These are phyloP conservation scores for Suillus placidus DNA, from an alignment of 768 basidiomycete species.

Conservation along the genomic window DNA sequence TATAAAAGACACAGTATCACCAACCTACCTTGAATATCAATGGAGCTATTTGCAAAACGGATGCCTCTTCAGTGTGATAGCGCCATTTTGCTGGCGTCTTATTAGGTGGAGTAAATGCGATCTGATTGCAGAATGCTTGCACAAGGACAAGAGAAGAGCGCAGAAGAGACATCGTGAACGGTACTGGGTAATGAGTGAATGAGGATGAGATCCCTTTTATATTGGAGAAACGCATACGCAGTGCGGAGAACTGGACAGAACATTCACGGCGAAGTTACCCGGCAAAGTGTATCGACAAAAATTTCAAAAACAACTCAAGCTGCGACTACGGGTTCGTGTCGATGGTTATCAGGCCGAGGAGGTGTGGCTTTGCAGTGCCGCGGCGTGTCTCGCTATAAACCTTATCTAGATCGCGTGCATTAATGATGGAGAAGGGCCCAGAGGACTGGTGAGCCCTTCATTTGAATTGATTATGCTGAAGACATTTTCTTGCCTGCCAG, in stretches of 20 bases:
- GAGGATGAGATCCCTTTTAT: constrained; percentile 20
- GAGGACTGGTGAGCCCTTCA: not conserved
- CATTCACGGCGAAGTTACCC: not conserved
- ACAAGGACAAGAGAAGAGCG: constrained; percentile 50
- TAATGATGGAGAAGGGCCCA: not conserved
- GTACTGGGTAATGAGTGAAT: not conserved
- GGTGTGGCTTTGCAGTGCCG: not conserved
- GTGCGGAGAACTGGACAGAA: not conserved
- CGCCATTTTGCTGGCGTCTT: constrained; percentile 51
- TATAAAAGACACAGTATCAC: not conserved
- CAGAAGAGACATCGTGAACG: constrained; percentile 44
- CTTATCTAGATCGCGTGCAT: not conserved
- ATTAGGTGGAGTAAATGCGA: constrained; percentile 60
- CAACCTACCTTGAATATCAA: constrained; percentile 52
- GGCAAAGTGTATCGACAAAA: not conserved
- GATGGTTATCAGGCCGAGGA: not conserved
- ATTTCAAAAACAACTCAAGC: not conserved
- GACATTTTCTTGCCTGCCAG: not conserved
- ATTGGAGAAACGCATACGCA: constrained; percentile 9
- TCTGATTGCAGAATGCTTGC: constrained; percentile 53
- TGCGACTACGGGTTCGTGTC: not conserved
- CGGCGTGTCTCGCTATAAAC: not conserved
- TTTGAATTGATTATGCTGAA: not conserved
- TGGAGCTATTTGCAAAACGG: constrained; percentile 58
- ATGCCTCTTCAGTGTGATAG: constrained; percentile 55